Evolutionary conservation across 768 basidiomycete genomes (phyloP).

Genomic region (Pleurotus salmoneostramineus): DNA sequence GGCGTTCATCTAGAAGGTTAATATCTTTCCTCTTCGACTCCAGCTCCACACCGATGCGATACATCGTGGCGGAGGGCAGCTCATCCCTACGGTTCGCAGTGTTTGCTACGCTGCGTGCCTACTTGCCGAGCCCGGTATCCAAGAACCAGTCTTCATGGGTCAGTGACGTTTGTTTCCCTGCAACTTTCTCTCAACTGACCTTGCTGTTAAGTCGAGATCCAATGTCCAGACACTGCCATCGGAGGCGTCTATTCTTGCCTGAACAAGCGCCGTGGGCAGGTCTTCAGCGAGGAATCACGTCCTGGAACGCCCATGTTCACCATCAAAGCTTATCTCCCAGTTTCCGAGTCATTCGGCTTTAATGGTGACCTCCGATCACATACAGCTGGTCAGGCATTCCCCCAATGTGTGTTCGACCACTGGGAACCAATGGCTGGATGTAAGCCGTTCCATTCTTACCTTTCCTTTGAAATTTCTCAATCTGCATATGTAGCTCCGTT

Average conservation of each 20-base stretch:
- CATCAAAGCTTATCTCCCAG: conserved; percentile 94
- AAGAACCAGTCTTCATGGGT: conserved; percentile 96
- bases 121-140: conserved; percentile 85
- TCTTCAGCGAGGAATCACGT: conserved; percentile 96
- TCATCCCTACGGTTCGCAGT: conserved; percentile 96
- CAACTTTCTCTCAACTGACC: neutral
- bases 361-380: conserved; percentile 91
- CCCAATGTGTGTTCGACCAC: conserved; percentile 91
- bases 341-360: conserved; percentile 94
- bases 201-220: conserved; percentile 76
- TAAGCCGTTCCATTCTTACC: conserved; percentile 34
- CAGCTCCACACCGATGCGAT: conserved; percentile 98
- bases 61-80: conserved; percentile 98
- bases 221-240: conserved; percentile 95
- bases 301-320: conserved; percentile 99
- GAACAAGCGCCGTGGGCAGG: conserved; percentile 98
- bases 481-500: conserved; percentile 49
- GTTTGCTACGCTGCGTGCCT: conserved; percentile 95
- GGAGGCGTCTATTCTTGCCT: conserved; percentile 93
- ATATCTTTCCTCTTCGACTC: neutral
- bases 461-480: conserved; percentile 7
- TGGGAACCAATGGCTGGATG: conserved; percentile 85
- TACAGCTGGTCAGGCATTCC: conserved; percentile 97
- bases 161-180: conserved; percentile 17
- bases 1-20: neutral